Percentiles rank a stretch among this genome's conserved stretches.
Evolutionary conservation across 2,329 filamentous ascomycete genomes (phyloP).

Genomic region (Diplocarpon rosae): DNA sequence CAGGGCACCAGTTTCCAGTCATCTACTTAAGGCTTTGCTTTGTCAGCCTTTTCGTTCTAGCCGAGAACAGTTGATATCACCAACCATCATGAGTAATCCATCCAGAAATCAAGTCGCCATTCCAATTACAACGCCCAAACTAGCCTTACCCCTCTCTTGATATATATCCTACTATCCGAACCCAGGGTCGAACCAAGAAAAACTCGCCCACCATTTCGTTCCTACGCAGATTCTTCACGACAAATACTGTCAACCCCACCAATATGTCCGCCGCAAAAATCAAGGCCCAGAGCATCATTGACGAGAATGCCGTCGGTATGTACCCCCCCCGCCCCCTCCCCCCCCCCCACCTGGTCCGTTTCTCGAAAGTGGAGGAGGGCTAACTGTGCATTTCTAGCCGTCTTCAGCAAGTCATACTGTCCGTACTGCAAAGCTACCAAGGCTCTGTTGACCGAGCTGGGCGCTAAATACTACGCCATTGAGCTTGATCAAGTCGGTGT

Average conservation of each 20-base stretch:
- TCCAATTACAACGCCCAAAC: background rate
- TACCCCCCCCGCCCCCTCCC: conserved; percentile 13
- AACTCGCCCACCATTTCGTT: conserved; percentile 45
- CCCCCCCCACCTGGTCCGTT: background rate
- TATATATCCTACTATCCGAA: conserved; percentile 1
- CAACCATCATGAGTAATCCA: conserved; percentile 1
- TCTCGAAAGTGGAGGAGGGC: background rate
- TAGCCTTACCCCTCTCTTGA: conserved; percentile 3
- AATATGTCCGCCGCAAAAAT: conserved; percentile 73
- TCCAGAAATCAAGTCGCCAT: background rate
- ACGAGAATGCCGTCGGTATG: conserved; percentile 77
- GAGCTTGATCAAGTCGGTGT: conserved; percentile 80
- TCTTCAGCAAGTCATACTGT: conserved; percentile 97
- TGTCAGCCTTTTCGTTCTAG: background rate
- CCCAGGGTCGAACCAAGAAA: conserved; percentile 4
- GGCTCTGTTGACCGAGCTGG: conserved; percentile 54
- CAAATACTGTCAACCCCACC: conserved; percentile 44
- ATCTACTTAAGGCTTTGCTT: background rate
- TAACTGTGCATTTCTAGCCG: conserved; percentile 40
- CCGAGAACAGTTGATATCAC: background rate
- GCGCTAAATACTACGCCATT: conserved; percentile 61
- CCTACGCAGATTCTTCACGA: conserved; percentile 60
- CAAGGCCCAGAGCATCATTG: conserved; percentile 78
- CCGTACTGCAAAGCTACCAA: conserved; percentile 82
- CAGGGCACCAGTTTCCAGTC: background rate